Conservation (phyloP, 75 land plant species). For the Cryptomeria japonica region DNA sequence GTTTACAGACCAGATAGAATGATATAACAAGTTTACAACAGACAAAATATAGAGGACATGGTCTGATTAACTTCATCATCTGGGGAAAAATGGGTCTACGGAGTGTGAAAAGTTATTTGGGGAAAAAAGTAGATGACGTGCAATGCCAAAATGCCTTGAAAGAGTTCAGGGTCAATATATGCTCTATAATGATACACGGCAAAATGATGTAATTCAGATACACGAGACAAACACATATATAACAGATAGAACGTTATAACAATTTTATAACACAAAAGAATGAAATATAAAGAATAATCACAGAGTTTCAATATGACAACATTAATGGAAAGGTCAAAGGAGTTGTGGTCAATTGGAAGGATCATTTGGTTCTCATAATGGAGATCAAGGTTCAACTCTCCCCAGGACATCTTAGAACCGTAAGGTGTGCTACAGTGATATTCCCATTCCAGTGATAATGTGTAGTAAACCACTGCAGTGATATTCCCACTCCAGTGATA, state of each 20-base stretch:
- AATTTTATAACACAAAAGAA: neutral
- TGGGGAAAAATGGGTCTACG: neutral
- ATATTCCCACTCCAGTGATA: too few relatives aligned
- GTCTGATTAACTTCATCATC: neutral
- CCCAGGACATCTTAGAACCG: too few relatives aligned
- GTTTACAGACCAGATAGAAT: too few relatives aligned
- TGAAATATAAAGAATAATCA: neutral
- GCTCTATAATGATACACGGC: neutral
- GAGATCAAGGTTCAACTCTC: too few relatives aligned
- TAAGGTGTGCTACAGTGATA: too few relatives aligned
- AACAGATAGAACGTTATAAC: neutral
- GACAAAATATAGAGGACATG: neutral
- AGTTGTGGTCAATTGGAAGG: too few relatives aligned
- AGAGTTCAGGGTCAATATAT: neutral
- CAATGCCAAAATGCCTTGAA: neutral
- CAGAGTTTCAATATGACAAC: neutral
- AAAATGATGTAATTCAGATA: neutral
- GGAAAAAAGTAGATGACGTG: neutral
- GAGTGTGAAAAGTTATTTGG: neutral
- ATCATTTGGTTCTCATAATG: too few relatives aligned
- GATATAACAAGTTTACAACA: neutral
- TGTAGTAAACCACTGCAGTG: too few relatives aligned
- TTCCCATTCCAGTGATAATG: too few relatives aligned
- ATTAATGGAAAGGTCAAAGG: neutral
- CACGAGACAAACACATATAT: neutral